Percentiles rank a stretch among this genome's conserved stretches.
Conservation (phyloP, 1,139 yeast species). For the Suhomyces bokatorum region DNA sequence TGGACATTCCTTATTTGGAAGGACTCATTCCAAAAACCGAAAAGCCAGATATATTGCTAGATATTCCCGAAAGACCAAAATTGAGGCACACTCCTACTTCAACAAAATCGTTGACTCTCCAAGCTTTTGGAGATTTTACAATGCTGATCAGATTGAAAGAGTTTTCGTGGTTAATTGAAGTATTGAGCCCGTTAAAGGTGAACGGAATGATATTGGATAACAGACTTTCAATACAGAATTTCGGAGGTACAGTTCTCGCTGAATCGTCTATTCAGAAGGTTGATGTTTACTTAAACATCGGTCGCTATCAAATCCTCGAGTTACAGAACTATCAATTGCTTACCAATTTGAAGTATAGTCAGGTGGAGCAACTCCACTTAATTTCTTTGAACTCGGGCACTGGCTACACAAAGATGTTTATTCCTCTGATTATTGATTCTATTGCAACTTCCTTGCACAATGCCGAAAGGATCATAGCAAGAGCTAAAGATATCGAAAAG, state of each 20-base stretch:
- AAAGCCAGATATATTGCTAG: not conserved
- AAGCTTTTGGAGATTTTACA: slow-evolving; percentile 18
- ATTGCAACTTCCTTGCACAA: slow-evolving; percentile 16
- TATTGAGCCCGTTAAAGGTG: slow-evolving; percentile 19
- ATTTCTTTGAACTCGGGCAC: slow-evolving; percentile 24
- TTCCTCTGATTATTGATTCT: slow-evolving; percentile 31
- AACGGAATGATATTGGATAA: slow-evolving; percentile 21
- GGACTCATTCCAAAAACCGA: not conserved
- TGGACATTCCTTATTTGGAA: slow-evolving; percentile 24
- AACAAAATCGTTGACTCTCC: not conserved
- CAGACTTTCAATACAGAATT: slow-evolving; percentile 16
- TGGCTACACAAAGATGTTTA: slow-evolving; percentile 36
- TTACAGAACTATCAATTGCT: slow-evolving; percentile 34
- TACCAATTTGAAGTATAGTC: slow-evolving; percentile 21
- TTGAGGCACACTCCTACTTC: not conserved
- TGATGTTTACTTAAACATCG: slow-evolving; percentile 17
- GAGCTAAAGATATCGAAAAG: slow-evolving; percentile 14
- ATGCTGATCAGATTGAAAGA: slow-evolving; percentile 17
- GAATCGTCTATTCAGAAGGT: slow-evolving; percentile 26
- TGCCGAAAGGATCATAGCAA: slow-evolving; percentile 16
- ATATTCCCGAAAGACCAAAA: not conserved
- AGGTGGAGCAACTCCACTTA: slow-evolving; percentile 19
- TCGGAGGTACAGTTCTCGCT: slow-evolving; percentile 19
- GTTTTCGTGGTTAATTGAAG: slow-evolving; percentile 15
- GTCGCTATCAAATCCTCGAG: slow-evolving; percentile 22